phyloP scores from a whole-genome alignment of 805 yeast species.

The Saccharomycopsis sp. region DNA sequence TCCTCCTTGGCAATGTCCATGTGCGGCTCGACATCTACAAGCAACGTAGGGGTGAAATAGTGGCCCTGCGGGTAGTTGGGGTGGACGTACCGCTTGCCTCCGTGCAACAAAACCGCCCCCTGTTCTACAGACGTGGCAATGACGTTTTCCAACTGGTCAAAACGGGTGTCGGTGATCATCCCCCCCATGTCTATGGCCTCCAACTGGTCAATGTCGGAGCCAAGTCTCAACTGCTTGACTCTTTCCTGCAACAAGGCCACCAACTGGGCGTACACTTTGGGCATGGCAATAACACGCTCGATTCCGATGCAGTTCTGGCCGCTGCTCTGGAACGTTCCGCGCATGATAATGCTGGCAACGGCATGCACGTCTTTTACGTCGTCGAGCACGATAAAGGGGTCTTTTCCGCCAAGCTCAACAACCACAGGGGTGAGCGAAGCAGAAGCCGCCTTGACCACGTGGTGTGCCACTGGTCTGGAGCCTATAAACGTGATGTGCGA shows the following conservation, averaged over 20 bases:
- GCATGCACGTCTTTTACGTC: constrained; percentile 53
- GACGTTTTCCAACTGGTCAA: constrained; percentile 57
- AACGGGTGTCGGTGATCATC: constrained; percentile 73
- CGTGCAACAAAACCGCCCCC: constrained; percentile 77
- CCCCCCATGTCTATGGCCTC: constrained; percentile 97
- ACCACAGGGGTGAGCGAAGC: constrained; percentile 89
- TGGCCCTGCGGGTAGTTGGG: constrained; percentile 96
- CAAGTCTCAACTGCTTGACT: constrained; percentile 60
- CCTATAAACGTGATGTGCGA: constrained; percentile 94
- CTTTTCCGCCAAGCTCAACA: constrained; percentile 96
- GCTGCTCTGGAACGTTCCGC: constrained; percentile 95
- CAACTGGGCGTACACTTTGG: constrained; percentile 56
- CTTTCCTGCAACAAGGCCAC: constrained; percentile 51
- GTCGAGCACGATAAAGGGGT: constrained; percentile 81
- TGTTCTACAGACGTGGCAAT: constrained; percentile 65
- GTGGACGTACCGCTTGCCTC: constrained; percentile 76
- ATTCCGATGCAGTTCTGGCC: constrained; percentile 99
- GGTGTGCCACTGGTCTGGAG: constrained; percentile 89
- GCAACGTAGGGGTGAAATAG: constrained; percentile 83
- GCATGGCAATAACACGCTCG: constrained; percentile 84
- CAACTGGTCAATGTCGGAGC: constrained; percentile 86
- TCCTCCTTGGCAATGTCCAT: constrained; percentile 85
- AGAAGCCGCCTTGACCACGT: constrained; percentile 77
- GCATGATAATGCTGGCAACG: constrained; percentile 73
- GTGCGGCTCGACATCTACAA: constrained; percentile 69